Evolutionary conservation across 164 flowering plant genomes (phyloP).

Genomic region (Vitis amurensis): DNA sequence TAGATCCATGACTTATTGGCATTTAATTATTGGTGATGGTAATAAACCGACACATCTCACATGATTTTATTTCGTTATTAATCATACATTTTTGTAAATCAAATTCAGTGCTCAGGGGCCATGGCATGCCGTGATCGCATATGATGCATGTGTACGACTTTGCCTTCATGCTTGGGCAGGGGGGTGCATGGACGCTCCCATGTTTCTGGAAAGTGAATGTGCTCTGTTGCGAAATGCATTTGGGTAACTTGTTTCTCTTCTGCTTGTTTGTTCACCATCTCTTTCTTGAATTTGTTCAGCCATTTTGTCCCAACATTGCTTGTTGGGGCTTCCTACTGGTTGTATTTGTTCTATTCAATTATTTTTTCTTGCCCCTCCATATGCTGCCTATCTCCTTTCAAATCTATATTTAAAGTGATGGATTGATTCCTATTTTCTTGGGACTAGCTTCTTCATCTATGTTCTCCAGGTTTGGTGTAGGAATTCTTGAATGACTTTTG

Average conservation of each 20-base stretch:
- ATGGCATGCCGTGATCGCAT: slow-evolving; percentile 86
- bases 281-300: too few species aligned
- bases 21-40: background rate
- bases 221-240: slow-evolving; percentile 68
- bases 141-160: slow-evolving; percentile 93
- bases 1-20: slow-evolving; percentile 5
- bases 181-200: slow-evolving; percentile 84
- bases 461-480: background rate
- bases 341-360: too few species aligned
- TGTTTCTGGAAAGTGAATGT: slow-evolving; percentile 89
- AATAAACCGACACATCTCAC: background rate
- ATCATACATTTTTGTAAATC: slow-evolving; percentile 4
- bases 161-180: slow-evolving; percentile 95
- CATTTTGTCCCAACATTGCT: too few species aligned
- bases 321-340: too few species aligned
- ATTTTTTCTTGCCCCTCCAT: too few species aligned
- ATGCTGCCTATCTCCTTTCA: too few species aligned
- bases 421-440: background rate
- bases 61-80: background rate
- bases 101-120: slow-evolving; percentile 76
- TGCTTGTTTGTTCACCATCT: background rate
- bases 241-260: slow-evolving; percentile 49
- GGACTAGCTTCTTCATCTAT: background rate
- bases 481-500: background rate
- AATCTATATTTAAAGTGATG: too few species aligned